These are phyloP conservation scores for Sphaerobolus stellatus DNA, from an alignment of 1,284 basidiomycete genomes.

Conservation along the genomic window DNA sequence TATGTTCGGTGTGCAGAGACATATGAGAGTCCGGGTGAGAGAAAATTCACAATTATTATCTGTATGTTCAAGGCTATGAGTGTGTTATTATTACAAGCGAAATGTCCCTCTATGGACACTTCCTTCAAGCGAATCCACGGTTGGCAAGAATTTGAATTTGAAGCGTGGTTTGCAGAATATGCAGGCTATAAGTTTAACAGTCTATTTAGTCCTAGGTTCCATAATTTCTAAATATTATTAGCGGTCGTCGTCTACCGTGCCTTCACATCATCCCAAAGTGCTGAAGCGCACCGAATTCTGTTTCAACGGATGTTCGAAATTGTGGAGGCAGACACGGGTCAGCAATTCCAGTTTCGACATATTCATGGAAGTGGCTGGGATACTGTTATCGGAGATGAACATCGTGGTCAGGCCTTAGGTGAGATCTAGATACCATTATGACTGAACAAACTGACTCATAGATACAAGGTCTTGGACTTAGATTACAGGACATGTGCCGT, in stretches of 20 bases:
- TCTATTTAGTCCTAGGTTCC: background rate
- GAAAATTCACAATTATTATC: slow-evolving; percentile 18
- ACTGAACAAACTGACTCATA: background rate
- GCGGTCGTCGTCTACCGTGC: slow-evolving; percentile 21
- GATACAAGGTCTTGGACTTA: background rate
- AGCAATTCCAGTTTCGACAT: slow-evolving; percentile 19
- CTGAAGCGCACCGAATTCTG: slow-evolving; percentile 23
- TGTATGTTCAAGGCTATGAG: slow-evolving; percentile 26
- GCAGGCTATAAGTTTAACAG: slow-evolving; percentile 20
- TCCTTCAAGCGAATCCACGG: slow-evolving; percentile 24
- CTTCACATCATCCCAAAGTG: slow-evolving; percentile 26
- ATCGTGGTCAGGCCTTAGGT: slow-evolving; percentile 28
- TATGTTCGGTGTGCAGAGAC: slow-evolving; percentile 18
- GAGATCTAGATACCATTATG: background rate
- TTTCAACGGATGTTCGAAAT: slow-evolving; percentile 23
- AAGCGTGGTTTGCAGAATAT: slow-evolving; percentile 21
- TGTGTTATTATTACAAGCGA: slow-evolving; percentile 15
- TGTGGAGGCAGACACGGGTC: slow-evolving; percentile 19
- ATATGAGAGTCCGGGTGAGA: background rate
- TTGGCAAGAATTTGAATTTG: slow-evolving; percentile 31
- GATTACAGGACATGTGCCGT: background rate
- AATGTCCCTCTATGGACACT: slow-evolving; percentile 24
- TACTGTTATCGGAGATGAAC: slow-evolving; percentile 24
- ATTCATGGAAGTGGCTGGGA: slow-evolving; percentile 26
- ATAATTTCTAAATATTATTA: background rate